These are phyloP conservation scores for Fusarium decemcellulare DNA, from an alignment of 2,329 filamentous ascomycete genomes.

Conservation along the genomic window DNA sequence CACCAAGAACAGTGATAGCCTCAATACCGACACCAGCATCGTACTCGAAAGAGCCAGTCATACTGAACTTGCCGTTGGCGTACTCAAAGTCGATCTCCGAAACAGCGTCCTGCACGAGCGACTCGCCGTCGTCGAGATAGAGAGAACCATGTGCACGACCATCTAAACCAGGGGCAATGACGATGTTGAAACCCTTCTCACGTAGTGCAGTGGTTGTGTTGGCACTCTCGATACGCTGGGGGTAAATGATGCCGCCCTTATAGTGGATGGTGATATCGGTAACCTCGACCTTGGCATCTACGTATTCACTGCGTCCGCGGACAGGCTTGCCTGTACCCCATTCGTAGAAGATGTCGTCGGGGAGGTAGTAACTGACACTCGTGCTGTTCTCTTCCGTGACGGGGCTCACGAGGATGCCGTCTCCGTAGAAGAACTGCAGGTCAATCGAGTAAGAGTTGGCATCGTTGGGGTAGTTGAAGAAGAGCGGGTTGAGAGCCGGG, in stretches of 20 bases:
- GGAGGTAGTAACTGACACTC: slow-evolving; percentile 61
- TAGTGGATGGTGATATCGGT: slow-evolving; percentile 75
- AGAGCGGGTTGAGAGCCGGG: slow-evolving; percentile 78
- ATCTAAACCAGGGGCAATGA: slow-evolving; percentile 74
- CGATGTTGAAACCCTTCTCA: slow-evolving; percentile 75
- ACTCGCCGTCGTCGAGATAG: slow-evolving; percentile 83
- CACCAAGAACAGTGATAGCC: slow-evolving; percentile 64
- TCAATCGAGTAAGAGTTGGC: slow-evolving; percentile 59
- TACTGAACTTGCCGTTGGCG: slow-evolving; percentile 63
- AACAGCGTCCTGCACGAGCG: slow-evolving; percentile 68
- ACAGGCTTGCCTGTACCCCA: slow-evolving; percentile 62
- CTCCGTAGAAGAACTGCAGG: slow-evolving; percentile 64
- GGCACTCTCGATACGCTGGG: slow-evolving; percentile 66
- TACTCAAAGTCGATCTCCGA: slow-evolving; percentile 75
- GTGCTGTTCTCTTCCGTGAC: slow-evolving; percentile 60
- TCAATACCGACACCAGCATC: slow-evolving; percentile 58
- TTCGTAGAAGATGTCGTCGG: slow-evolving; percentile 64
- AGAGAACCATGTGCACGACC: slow-evolving; percentile 75
- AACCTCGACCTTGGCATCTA: slow-evolving; percentile 53
- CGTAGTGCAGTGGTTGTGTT: slow-evolving; percentile 76
- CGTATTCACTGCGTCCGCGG: slow-evolving; percentile 50
- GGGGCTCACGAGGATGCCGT: slow-evolving; percentile 61
- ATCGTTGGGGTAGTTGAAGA: slow-evolving; percentile 75
- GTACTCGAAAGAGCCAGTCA: slow-evolving; percentile 69
- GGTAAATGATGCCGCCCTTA: slow-evolving; percentile 74